phyloP scores from a whole-genome alignment of 2,329 filamentous ascomycete genomes.

The Lojkania enalia region DNA sequence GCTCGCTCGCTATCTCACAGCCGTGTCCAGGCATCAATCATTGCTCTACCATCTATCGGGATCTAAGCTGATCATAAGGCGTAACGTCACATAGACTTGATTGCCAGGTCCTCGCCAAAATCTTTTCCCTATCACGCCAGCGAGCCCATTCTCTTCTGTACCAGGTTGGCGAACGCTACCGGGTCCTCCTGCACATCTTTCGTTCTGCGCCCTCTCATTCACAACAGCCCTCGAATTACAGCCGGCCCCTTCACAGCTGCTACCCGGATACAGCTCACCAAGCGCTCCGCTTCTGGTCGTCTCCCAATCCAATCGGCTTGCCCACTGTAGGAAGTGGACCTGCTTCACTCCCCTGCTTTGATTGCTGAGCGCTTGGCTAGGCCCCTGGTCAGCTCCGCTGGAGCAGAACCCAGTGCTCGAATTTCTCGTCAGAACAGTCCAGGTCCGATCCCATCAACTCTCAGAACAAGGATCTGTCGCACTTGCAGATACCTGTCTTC shows the following conservation, averaged over 20 bases:
- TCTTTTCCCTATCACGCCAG: constrained; percentile 13
- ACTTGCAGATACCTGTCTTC: constrained; percentile 30
- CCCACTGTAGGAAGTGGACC: constrained; percentile 2
- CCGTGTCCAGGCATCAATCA: neutral
- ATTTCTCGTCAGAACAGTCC: constrained; percentile 23
- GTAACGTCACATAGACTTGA: constrained; percentile 31
- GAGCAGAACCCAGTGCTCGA: constrained; percentile 31
- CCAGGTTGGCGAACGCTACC: constrained; percentile 13
- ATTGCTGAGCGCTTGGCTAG: constrained; percentile 21
- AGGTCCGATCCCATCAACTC: constrained; percentile 25
- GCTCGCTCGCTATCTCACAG: constrained; percentile 26
- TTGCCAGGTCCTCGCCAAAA: constrained; percentile 17
- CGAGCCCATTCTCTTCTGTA: constrained; percentile 18
- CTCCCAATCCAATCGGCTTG: constrained; percentile 12
- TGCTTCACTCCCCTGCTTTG: neutral
- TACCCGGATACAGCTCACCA: constrained; percentile 19
- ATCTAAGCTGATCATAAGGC: constrained; percentile 31
- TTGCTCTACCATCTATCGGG: constrained; percentile 16
- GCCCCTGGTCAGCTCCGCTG: constrained; percentile 22
- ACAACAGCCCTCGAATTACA: constrained; percentile 22
- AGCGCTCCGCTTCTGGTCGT: constrained; percentile 11
- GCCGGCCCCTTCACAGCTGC: constrained; percentile 21
- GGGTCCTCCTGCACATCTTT: constrained; percentile 19
- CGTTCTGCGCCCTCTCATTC: constrained; percentile 18
- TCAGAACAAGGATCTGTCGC: constrained; percentile 26